Evolutionary conservation across 169 alveolate genomes (phyloP).

Genomic region (Plasmodium billcollinsi): DNA sequence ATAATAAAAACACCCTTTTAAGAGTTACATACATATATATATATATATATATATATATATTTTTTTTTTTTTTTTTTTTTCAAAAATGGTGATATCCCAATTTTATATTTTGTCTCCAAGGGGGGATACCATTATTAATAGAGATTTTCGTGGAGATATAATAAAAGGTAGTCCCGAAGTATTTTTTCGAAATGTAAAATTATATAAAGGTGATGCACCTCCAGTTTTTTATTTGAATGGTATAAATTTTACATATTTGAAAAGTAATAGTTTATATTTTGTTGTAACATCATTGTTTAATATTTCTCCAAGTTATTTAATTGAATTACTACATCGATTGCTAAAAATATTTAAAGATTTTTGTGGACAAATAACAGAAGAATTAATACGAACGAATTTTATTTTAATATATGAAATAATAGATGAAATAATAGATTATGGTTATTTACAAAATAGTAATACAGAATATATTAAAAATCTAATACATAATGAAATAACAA

Average conservation of each 20-base stretch:
- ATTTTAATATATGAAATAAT: constrained; percentile 96
- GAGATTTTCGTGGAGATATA: constrained; percentile 94
- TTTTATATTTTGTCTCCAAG: constrained; percentile 94
- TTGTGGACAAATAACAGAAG: constrained; percentile 98
- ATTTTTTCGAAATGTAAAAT: constrained; percentile 93
- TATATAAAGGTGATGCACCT: constrained; percentile 87
- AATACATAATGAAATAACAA: constrained; percentile 77
- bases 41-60: too few species aligned
- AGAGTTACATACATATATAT: too few species aligned
- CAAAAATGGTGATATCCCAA: constrained; percentile 89
- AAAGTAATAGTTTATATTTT: constrained; percentile 90
- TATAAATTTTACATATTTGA: constrained; percentile 89
- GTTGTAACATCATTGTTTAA: constrained; percentile 94
- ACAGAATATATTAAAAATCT: constrained; percentile 94
- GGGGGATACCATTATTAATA: constrained; percentile 95
- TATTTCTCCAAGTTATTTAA: constrained; percentile 94
- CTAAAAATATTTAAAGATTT: constrained; percentile 93
- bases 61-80: too few species aligned
- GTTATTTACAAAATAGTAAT: constrained; percentile 95
- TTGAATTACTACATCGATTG: constrained; percentile 91
- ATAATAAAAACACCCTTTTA: too few species aligned
- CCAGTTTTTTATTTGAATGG: constrained; percentile 90
- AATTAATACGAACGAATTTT: constrained; percentile 96
- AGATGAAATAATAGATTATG: constrained; percentile 97
- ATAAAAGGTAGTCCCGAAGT: constrained; percentile 92